Base-by-base conservation (phyloP, 371 early-diverging fungal species). In the Mortierella sp. region DNA sequence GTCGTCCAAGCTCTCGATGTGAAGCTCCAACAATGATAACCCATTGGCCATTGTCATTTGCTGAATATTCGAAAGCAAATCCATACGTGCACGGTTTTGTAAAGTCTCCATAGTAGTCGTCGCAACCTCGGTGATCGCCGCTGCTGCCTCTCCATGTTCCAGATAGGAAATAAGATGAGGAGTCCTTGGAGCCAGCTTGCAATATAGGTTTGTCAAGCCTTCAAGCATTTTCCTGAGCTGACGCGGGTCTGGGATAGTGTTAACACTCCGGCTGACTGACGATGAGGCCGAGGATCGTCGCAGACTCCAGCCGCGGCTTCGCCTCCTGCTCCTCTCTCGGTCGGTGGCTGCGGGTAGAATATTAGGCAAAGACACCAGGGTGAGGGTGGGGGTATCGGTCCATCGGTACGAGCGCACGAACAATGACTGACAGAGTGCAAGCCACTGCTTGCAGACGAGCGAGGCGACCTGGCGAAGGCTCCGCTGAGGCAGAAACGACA, bases 371-470 rank as follows among this genome's bases (percentile, higher is more conserved):
- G 45, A 46, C 16, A 61, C 39, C 16, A 48, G 43, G 1, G 18
- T 9, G 21, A 16, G 38, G 34, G 38, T 45, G 5, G 58, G 69
- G 31, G 41, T 23, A n/a, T 62, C 69, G 39, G 42, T 52, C 58
- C 69, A 62, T 27, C 27, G 27, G 30, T 31, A 45, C 19, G 38
- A 34, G 24, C 26, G 50, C 28, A 41, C 27, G 16, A 48, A 14
- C 26, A 62, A 26, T 2, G 47, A 54, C 10, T 28, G 54, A 21
- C 34, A 58, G 6, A 63, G 58, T 1, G 30, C 34, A 14, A 48
- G 48, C 70, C 63, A 70, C 27, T 58, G 59, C 31, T 48, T 57
- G 50, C 54, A 64, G 42, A 63, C 70, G 14, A 64, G 30, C 5
- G 47, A 43, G 8, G 64, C 64, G 28, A 58, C 34, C 0, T 53